A percentile compares a stretch with the other conserved stretches of the same genome.
These are phyloP conservation scores for Trametes gibbosa DNA, from an alignment of 768 basidiomycete genomes.

Conservation along the genomic window DNA sequence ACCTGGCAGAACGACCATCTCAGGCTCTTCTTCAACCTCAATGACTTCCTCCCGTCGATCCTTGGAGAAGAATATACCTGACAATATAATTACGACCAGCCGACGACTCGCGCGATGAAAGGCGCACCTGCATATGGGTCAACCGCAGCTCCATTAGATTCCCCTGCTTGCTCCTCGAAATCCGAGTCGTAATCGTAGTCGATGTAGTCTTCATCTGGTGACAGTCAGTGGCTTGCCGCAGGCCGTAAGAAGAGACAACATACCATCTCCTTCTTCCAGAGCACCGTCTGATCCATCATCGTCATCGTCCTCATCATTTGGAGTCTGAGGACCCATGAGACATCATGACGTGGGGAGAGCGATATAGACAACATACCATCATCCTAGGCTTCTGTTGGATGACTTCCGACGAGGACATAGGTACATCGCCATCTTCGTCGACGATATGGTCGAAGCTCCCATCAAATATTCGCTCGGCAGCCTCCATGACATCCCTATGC, in stretches of 20 bases:
- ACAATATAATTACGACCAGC: conserved; percentile 6
- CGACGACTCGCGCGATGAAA: not conserved
- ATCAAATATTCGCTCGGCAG: conserved; percentile 82
- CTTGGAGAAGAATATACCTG: conserved; percentile 94
- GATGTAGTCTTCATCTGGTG: conserved; percentile 53
- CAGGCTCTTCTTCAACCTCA: conserved; percentile 82
- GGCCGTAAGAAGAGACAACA: not conserved
- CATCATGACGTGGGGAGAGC: not conserved
- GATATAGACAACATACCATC: conserved; percentile 22
- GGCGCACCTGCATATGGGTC: conserved; percentile 84
- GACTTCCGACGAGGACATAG: conserved; percentile 18
- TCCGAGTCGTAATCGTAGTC: conserved; percentile 91
- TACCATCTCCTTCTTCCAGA: conserved; percentile 53
- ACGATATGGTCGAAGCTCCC: conserved; percentile 79
- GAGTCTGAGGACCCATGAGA: conserved; percentile 42
- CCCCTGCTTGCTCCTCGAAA: conserved; percentile 47
- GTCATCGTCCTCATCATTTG: conserved; percentile 51
- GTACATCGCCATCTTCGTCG: conserved; percentile 44
- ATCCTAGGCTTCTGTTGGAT: conserved; percentile 24
- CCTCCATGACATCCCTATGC: conserved; percentile 88
- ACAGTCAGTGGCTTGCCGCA: not conserved
- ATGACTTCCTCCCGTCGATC: conserved; percentile 89
- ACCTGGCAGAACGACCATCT: conserved; percentile 42
- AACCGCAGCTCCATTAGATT: conserved; percentile 48
- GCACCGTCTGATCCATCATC: conserved; percentile 52